Evolutionary conservation across 2,329 filamentous ascomycete genomes (phyloP).

Genomic region (Aspergillus tamarii): DNA sequence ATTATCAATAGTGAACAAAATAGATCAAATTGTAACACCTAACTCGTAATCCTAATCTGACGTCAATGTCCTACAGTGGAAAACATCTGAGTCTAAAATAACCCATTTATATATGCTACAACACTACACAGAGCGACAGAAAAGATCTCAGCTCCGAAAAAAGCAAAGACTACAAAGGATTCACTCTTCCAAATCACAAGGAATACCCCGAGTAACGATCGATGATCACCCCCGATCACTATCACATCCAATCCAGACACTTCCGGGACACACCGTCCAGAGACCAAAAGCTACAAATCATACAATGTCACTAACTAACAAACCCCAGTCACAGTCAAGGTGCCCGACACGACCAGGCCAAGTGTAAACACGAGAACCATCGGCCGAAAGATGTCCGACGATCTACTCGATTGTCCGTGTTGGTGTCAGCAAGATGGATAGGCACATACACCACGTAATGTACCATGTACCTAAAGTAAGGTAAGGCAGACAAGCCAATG

Average conservation of each 20-base stretch:
- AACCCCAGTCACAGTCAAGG: background rate
- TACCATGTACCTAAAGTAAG: background rate
- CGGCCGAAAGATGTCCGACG: background rate
- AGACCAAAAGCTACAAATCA: background rate
- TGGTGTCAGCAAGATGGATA: background rate
- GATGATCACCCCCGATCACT: background rate
- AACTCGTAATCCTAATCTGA: background rate
- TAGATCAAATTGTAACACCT: background rate
- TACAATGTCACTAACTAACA: background rate
- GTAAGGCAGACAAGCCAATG: background rate
- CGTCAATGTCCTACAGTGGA: background rate
- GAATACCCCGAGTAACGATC: background rate
- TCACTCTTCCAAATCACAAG: background rate
- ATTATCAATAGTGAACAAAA: background rate
- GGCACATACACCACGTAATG: background rate
- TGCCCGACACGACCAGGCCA: background rate
- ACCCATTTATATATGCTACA: background rate
- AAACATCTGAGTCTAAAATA: background rate
- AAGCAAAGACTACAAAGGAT: background rate
- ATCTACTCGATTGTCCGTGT: background rate
- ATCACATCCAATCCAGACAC: background rate
- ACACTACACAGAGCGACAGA: background rate
- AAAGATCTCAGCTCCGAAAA: background rate
- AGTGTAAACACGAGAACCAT: background rate
- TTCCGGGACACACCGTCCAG: background rate